Evolutionary conservation across 164 flowering plant species (phyloP), one percentile per base, ranked within the genome.

Genomic region (Liquidambar formosana): DNA sequence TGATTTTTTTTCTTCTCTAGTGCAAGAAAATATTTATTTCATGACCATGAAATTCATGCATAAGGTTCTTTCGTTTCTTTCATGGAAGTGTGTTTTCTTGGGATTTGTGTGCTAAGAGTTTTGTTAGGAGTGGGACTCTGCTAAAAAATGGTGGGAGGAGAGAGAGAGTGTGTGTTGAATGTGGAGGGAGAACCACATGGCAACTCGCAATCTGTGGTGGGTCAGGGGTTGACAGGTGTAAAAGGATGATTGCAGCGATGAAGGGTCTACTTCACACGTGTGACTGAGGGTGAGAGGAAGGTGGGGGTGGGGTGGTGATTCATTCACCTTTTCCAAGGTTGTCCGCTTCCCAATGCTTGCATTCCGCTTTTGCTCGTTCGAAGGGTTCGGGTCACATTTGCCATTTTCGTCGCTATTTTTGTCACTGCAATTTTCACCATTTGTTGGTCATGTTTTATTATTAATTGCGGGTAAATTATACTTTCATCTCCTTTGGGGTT

Each of bases 341-440:
- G 79, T 79, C 79, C 82, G 77, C 3, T 79, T 79, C 82, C 78
- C 76, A 54, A 72, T 78, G 81, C 81, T 76, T 46, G 41, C 53
- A 64, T 26, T 8, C 58, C 64, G 74, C 58, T 47, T n/a, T 43
- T 57, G 44, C 21, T 54, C 43, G 52, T 54, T 8, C 59, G 44
- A 33, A 33, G 41, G 41, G 4, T 33, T 33, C 6, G 41, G 4
- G 58, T 47, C 21, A 44, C 53, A n/a, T 58, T 26, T 26, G 6
- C 15, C n/a, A n/a, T 16, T 53, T 22, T 53, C 57, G 5, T 12
- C 15, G 5, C 51, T 16, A 49, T 18, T 28, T 4, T 18, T 59
- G 18, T 49, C 53, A 1, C n/a, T n/a, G n/a, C 53, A 49, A 16
- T 15, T 16, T 16, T 15, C n/a, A 1, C 63, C 41, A 33, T n/a